Evolutionary conservation across 371 early-diverging fungal genomes (phyloP), one percentile per base, ranked within the genome.

Genomic region (Mucor piriformis): DNA sequence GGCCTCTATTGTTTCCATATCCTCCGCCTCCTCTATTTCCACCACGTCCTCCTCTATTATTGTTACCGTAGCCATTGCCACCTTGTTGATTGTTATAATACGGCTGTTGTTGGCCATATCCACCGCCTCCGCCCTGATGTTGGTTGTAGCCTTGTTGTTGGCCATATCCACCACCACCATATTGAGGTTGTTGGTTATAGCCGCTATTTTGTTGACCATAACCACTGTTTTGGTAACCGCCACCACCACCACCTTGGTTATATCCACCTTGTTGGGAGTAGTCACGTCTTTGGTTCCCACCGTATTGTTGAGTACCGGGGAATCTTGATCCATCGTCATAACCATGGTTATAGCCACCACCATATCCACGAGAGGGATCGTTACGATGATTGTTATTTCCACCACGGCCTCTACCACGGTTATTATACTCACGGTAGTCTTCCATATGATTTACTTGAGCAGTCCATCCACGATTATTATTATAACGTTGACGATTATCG

Each of bases 371-470:
- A 8, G 66, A 38, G 33, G 72, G 74, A 7, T 66, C 13, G 43
- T 72, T 60, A 3, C 70, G 69, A 50, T 57, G 32, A 10, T 50
- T 38, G 25, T 56, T 42, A 33, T 51, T 18, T 15, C 65, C 65
- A 25, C 65, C 38, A 42, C 50, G 42, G 16, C 56, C 44, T 23
- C 56, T 20, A 33, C 55, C 33, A 25, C 64, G 59, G 49, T 53
- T 54, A 25, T 54, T 72, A 34, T 69, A 65, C 38, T 79, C 72
- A 32, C 79, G 67, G 47, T 76, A 76, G 47, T 79, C 74, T 55
- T 76, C 73, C 61, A 76, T 51, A 42, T 79, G 79, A 5, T 79
- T 70, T n/a, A 76, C 54, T 50, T 79, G 79, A 24, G 78, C 62
- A 8, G 70, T 70, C 73, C 73, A 77, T 4, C 78, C 73, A 44